Percentiles rank a stretch among this genome's conserved stretches.
Evolutionary conservation across 2,329 filamentous ascomycete species (phyloP).

Genomic region (Pseudogymnoascus destructans): DNA sequence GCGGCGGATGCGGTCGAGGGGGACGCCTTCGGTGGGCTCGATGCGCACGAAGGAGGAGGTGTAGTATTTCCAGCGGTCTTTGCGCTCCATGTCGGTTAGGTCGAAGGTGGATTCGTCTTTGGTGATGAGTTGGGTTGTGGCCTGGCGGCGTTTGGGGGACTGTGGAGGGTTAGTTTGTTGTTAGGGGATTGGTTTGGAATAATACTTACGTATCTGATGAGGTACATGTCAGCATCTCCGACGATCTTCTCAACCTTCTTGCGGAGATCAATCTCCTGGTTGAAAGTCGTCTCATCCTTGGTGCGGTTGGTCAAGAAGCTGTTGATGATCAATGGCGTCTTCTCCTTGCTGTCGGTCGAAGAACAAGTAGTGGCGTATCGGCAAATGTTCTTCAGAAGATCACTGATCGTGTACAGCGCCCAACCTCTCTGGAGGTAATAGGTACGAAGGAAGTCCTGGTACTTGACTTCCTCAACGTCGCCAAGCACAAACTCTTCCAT

Average conservation of each 20-base stretch:
- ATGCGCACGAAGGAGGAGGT: constrained; percentile 82
- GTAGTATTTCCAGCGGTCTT: constrained; percentile 86
- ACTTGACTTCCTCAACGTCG: constrained; percentile 67
- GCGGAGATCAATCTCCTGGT: constrained; percentile 77
- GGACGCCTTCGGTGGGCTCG: constrained; percentile 73
- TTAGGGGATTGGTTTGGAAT: constrained; percentile 12
- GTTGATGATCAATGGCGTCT: constrained; percentile 79
- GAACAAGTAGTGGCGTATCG: constrained; percentile 75
- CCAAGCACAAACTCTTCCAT: constrained; percentile 77
- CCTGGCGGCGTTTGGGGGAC: constrained; percentile 55
- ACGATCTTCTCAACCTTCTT: constrained; percentile 87
- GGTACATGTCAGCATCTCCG: constrained; percentile 85
- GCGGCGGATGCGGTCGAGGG: constrained; percentile 50
- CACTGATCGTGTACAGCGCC: constrained; percentile 86
- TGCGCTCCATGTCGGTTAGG: constrained; percentile 73
- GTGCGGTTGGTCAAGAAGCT: constrained; percentile 74
- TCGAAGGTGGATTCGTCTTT: constrained; percentile 67
- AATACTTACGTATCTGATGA: constrained; percentile 72
- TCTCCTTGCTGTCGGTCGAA: constrained; percentile 78
- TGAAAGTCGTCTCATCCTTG: constrained; percentile 74
- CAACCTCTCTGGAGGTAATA: constrained; percentile 87
- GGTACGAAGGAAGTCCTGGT: constrained; percentile 81
- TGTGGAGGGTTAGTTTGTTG: constrained; percentile 28
- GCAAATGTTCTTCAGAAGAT: constrained; percentile 69
- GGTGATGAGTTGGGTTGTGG: constrained; percentile 58